Evolutionary conservation across 2,329 filamentous ascomycete species (phyloP), one percentile per base, ranked within the genome.

Genomic region (Leptoxyphium fumago): DNA sequence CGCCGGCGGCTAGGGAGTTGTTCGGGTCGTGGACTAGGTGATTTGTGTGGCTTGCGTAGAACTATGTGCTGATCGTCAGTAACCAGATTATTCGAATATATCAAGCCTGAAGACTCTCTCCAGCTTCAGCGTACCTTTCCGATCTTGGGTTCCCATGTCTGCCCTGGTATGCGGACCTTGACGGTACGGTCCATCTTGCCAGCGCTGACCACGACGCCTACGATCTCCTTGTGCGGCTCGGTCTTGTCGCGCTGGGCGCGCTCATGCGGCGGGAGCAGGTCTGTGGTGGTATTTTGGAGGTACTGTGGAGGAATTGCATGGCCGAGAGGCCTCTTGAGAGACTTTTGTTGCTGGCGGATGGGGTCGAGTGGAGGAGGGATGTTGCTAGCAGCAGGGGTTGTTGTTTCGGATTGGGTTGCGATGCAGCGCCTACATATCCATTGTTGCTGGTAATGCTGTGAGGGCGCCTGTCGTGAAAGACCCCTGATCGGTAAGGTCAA

Each of bases 1-100:
- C 84, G 57, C 84, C 84, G 42, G 74, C 73, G 46, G 78, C 73
- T 32, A 87, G 72, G 21, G 82, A 86, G 52, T 78, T 75, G 61
- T 76, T 77, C 26, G 84, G 84, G 62, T 91, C 84, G 67, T 86
- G 82, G 32, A 88, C 83, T 28, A 89, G 75, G 59, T 81, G 73
- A 51, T 77, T 73, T 50, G 72, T 69, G 17, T 75, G 74, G 39
- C 73, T 67, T 55, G 78, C 73, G 62, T 82, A 88, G 66, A 73
- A 68, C 78, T 82, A 51, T 17, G 30, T 26, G 4, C 21, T 4
- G 21, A 26, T 26, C 21, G 15, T n/a, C 7, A 29, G 2, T 21
- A 13, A 26, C 21, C 26, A 38, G 45, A 18, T 42, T 21, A 39
- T 29, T 39, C 29, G 14, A 18, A 38, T 43, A 34, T 21, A 28